These are phyloP conservation scores for Suhomyces yuchorum DNA, from an alignment of 1,139 yeast genomes.

Conservation along the genomic window DNA sequence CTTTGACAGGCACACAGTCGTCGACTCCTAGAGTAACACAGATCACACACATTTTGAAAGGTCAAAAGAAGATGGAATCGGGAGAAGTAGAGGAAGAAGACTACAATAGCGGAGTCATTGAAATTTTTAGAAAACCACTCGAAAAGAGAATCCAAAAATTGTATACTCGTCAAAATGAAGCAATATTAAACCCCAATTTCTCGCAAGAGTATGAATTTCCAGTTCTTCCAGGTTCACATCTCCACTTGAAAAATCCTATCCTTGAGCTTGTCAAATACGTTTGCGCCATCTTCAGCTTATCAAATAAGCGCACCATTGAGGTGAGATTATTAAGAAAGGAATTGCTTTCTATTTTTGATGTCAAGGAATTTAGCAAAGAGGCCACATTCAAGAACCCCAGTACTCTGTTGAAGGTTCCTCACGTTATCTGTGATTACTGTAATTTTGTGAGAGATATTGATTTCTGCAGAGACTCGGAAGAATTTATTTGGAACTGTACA, in stretches of 20 bases:
- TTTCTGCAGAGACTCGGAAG: slow-evolving; percentile 67
- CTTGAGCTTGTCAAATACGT: slow-evolving; percentile 77
- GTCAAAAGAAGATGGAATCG: slow-evolving; percentile 40
- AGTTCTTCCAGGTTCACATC: slow-evolving; percentile 66
- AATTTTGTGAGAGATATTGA: slow-evolving; percentile 75
- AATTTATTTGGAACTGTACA: slow-evolving; percentile 63
- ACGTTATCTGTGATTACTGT: slow-evolving; percentile 80
- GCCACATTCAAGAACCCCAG: slow-evolving; percentile 81
- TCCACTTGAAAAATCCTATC: slow-evolving; percentile 66
- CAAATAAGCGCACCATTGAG: slow-evolving; percentile 66
- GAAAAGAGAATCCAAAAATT: slow-evolving; percentile 67
- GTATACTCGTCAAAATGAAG: slow-evolving; percentile 68
- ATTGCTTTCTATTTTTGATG: slow-evolving; percentile 68
- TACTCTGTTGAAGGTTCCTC: slow-evolving; percentile 63
- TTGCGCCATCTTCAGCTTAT: slow-evolving; percentile 71
- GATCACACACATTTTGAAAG: slow-evolving; percentile 54
- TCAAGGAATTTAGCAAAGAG: slow-evolving; percentile 80
- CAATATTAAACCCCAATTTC: slow-evolving; percentile 66
- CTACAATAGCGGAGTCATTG: slow-evolving; percentile 44
- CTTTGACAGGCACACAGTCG: slow-evolving; percentile 35
- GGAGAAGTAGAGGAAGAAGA: slow-evolving; percentile 33
- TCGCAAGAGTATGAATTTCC: slow-evolving; percentile 73
- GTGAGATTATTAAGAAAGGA: slow-evolving; percentile 76
- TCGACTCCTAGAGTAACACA: slow-evolving; percentile 70
- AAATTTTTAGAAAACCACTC: slow-evolving; percentile 62